phyloP scores from a whole-genome alignment of 306 rosid species.

The Chamaecrista fasciculata region DNA sequence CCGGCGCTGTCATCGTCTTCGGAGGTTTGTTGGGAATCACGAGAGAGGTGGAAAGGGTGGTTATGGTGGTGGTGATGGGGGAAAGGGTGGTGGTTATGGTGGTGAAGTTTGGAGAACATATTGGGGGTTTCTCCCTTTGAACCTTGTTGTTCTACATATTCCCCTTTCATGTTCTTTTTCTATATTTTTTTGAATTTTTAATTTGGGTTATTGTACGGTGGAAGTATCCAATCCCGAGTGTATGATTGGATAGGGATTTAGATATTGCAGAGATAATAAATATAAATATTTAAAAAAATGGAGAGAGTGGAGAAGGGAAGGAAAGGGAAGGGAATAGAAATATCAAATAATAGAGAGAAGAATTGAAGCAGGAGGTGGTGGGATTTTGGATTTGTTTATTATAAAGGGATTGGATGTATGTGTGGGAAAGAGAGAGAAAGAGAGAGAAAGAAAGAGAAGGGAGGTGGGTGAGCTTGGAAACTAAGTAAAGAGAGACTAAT shows the following conservation, averaged over 20 bases:
- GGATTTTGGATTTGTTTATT: too few species aligned
- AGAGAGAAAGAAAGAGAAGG: constrained; percentile 12
- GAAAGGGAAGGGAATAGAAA: neutral
- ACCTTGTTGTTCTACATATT: constrained; percentile 49
- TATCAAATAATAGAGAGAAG: too few species aligned
- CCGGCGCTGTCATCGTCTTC: constrained; percentile 53
- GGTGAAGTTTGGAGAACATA: constrained; percentile 84
- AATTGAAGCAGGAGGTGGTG: too few species aligned
- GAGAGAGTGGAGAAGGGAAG: neutral
- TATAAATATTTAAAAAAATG: neutral
- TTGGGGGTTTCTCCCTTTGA: constrained; percentile 36
- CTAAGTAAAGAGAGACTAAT: constrained; percentile 72
- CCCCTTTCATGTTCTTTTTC: constrained; percentile 55
- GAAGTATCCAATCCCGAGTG: constrained; percentile 20
- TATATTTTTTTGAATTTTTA: too few species aligned
- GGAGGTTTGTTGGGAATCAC: constrained; percentile 47
- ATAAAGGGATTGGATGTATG: too few species aligned
- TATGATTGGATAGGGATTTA: constrained; percentile 23
- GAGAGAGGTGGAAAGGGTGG: constrained; percentile 50
- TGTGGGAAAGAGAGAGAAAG: neutral
- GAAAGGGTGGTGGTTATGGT: constrained; percentile 43
- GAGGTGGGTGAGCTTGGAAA: constrained; percentile 77
- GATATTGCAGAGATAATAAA: neutral
- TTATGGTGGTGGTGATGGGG: too few species aligned
- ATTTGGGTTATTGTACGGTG: neutral